Evolutionary conservation across 441 rosid genomes (phyloP).

Genomic region (Corymbia calophylla): DNA sequence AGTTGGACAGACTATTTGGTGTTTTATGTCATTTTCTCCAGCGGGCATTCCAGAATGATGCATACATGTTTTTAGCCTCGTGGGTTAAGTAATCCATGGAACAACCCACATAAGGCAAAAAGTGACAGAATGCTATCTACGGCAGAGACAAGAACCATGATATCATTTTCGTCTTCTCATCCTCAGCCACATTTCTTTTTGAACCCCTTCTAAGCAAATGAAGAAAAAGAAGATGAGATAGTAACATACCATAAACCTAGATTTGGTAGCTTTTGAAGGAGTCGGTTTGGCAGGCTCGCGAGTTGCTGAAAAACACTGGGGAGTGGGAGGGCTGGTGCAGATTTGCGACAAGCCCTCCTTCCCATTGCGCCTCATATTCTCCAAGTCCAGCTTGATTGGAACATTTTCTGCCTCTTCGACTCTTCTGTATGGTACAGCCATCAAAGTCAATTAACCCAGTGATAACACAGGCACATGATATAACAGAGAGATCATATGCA

Average conservation of each 20-base stretch:
- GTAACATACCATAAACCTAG: slow-evolving; percentile 47
- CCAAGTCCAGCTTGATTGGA: slow-evolving; percentile 35
- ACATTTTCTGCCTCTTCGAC: slow-evolving; percentile 36
- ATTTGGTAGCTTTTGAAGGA: slow-evolving; percentile 35
- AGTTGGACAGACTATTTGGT: background rate
- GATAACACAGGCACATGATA: background rate
- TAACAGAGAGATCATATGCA: background rate
- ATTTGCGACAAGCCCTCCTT: slow-evolving; percentile 44
- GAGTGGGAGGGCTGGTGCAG: slow-evolving; percentile 84
- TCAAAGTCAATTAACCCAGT: background rate
- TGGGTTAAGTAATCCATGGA: background rate
- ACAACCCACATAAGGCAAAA: background rate
- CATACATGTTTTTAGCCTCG: background rate
- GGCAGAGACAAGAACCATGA: background rate
- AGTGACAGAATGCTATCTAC: background rate
- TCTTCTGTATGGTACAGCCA: slow-evolving; percentile 20
- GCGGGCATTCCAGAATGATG: background rate
- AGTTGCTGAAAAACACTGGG: slow-evolving; percentile 84
- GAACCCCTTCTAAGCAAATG: background rate
- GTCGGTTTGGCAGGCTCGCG: slow-evolving; percentile 21
- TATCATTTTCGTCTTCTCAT: background rate
- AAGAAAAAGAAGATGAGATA: background rate
- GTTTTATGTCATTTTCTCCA: background rate
- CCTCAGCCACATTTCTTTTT: background rate
- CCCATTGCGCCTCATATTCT: slow-evolving; percentile 39